Base-by-base conservation (phyloP, 1,284 basidiomycete genomes). In the Calocybe gambosa region DNA sequence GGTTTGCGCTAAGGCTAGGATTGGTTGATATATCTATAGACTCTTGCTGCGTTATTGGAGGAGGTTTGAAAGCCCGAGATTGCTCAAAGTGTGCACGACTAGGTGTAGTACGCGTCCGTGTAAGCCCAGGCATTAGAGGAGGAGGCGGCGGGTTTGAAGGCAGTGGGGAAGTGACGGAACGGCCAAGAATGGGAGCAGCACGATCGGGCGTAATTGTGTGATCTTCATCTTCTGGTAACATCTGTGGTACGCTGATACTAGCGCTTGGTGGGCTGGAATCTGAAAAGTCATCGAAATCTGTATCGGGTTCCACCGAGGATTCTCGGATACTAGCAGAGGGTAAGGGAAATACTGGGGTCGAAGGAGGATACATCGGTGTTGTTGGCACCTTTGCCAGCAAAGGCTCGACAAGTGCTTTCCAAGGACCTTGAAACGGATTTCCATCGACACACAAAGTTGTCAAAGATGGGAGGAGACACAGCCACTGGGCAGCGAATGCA, bases 401-500 rank as follows among this genome's bases (percentile, higher is more conserved):
- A 2, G 93, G 92, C 48, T 88, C 85, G 20, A 96, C 83, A 45
- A 99, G 74, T 25, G 85, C 82, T 58, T 82, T 80, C 93, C 94
- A 97, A 2, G 92, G 87, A 2, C 88, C 85, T 52, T 89, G 84
- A 66, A 98, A 96, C 6, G 91, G 88, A 63, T 99, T 99, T 25
- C 85, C 89, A 56, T 98, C 95, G 23, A 99, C 80, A 52, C 87
- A 85, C 2, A 99, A 73, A 3, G 85, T 86, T 63, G 95, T 90
- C 40, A 99, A 75, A 33, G 80, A 78, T 15, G 80, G 75, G 25
- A 99, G 74, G 26, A 89, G 78, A 62, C 89, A 91, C 36, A 99
- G 74, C 95, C 96, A 99, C 87, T 82, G 2, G 95, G 95, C 23
- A 99, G 74, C n/a, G 85, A 79, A 55, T 89, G 77, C 58, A 99